Evolutionary conservation across 768 basidiomycete species (phyloP), one percentile per base, ranked within the genome.

Genomic region (Grammothele lineata): DNA sequence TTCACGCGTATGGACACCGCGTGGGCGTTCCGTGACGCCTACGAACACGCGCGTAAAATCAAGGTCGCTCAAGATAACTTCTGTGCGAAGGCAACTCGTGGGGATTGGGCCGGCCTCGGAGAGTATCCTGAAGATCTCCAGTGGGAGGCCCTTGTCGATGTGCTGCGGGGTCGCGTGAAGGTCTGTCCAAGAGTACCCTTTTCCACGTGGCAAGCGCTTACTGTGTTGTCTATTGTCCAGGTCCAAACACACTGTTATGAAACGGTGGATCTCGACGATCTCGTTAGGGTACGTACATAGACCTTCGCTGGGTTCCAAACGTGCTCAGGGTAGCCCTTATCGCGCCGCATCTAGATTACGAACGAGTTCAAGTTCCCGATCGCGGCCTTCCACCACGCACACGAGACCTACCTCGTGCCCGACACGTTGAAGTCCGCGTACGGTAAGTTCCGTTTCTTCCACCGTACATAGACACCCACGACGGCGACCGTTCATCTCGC

Each of bases 341-440:
- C 30, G 19, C 32, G 25, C 18, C 30, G 14, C n/a, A 17, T 43
- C 11, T 3, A 25, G 9, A 19, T 96, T 40, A 82, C 89, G 27
- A 89, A 95, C 61, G 93, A 96, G 65, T 97, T 94, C 72, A 69
- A 90, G 56, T 92, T 92, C 60, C 76, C 81, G 1, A 73, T 93
- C 23, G 79, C 86, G 5, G 85, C 88, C 5, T 82, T 93, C 60
- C 90, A 93, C 58, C 86, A 90, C 59, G 93, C 92, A 7, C 83
- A 90, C 45, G 92, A 95, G 62, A 81, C 91, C 1, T 96, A 90
- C 66, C 75, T 96, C n/a, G 85, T 93, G 19, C 89, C 92, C 1
- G 80, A 81, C 19, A 67, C 86, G 4, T 67, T 97, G 51, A 94
- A 92, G 65, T 70, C 77, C 62, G 80, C 84, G 51, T 93, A 74